Conservation (phyloP, 345 rosid species). For the Orychophragmus violaceus region DNA sequence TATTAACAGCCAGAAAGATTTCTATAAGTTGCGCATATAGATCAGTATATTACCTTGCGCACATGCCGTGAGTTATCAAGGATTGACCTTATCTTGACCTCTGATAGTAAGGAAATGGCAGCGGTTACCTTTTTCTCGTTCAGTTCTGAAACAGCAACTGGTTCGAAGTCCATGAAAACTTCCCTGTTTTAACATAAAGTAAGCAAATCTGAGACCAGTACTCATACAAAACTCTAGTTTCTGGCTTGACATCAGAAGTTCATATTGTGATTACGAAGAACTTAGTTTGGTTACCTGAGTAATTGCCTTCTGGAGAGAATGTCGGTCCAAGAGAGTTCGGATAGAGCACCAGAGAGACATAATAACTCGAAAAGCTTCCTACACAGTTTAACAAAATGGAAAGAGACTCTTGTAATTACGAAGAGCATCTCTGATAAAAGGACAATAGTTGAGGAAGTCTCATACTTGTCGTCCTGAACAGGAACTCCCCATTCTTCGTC, state of each 20-base stretch:
- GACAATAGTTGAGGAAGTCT: background rate
- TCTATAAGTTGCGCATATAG: background rate
- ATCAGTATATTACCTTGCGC: constrained; percentile 43
- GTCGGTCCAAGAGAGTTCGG: constrained; percentile 78
- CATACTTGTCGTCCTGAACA: constrained; percentile 76
- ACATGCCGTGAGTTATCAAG: constrained; percentile 75
- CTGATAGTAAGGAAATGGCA: constrained; percentile 59
- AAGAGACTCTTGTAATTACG: background rate
- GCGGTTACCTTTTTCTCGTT: constrained; percentile 55
- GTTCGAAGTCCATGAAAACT: constrained; percentile 71
- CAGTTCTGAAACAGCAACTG: constrained; percentile 50
- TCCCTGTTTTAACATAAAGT: constrained; percentile 32
- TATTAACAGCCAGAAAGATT: background rate
- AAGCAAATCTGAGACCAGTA: background rate
- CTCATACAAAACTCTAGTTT: background rate
- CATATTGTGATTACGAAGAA: background rate
- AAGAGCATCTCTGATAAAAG: background rate
- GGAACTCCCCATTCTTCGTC: constrained; percentile 96
- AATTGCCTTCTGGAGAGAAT: constrained; percentile 66
- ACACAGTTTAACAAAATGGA: constrained; percentile 20
- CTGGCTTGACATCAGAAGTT: constrained; percentile 1
- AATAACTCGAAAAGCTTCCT: constrained; percentile 81
- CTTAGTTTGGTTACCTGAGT: constrained; percentile 46
- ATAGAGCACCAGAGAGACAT: constrained; percentile 78
- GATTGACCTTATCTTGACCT: constrained; percentile 62